These are phyloP conservation scores for Acer campestre DNA, from an alignment of 345 rosid genomes.

Conservation along the genomic window DNA sequence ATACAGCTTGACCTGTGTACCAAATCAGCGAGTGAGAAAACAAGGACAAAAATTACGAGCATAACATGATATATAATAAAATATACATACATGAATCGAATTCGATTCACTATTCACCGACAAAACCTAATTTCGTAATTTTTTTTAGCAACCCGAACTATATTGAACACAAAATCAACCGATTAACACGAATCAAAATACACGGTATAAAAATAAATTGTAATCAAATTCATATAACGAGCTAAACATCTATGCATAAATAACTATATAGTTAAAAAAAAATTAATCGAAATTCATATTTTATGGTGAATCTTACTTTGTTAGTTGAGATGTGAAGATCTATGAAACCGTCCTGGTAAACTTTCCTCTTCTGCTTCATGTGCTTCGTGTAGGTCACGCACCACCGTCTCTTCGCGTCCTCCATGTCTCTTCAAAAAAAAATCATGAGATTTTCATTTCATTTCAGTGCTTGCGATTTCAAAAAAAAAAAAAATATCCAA, in stretches of 20 bases:
- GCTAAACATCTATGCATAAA: no score
- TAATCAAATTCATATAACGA: not conserved
- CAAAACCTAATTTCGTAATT: not conserved
- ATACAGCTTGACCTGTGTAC: constrained; percentile 62
- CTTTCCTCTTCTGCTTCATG: constrained; percentile 76
- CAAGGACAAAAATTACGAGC: not conserved
- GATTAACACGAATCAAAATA: not conserved
- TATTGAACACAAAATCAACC: not conserved
- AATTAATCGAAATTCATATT: not conserved
- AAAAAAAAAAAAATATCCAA: no score
- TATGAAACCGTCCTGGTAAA: constrained; percentile 79
- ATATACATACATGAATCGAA: not conserved
- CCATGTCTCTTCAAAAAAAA: constrained; percentile 29
- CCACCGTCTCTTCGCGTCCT: constrained; percentile 60
- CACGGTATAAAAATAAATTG: not conserved
- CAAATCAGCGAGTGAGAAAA: not conserved
- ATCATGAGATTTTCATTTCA: not conserved
- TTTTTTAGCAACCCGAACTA: no score
- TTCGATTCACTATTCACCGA: not conserved
- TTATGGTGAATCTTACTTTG: constrained; percentile 45
- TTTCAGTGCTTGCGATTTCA: not conserved
- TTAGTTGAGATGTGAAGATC: constrained; percentile 45
- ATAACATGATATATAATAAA: not conserved
- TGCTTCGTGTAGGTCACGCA: constrained; percentile 82
- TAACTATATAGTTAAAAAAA: no score